A percentile compares a stretch with the other conserved stretches of the same genome.
Conservation (phyloP, 2,329 filamentous ascomycete genomes). For the Apiospora koreana region DNA sequence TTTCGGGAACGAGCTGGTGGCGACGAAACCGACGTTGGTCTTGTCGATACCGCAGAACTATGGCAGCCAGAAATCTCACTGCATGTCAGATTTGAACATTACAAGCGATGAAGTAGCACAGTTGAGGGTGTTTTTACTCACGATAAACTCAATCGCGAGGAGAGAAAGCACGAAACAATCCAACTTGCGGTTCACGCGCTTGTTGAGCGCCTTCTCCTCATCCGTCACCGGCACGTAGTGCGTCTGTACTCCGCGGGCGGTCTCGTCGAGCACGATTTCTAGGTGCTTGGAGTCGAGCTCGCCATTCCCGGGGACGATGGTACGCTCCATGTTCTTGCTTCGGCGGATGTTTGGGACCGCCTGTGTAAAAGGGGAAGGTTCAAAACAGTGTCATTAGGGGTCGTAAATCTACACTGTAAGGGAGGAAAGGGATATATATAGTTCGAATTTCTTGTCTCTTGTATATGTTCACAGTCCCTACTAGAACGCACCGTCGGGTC, state of each 20-base stretch:
- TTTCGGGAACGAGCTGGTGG: conserved; percentile 23
- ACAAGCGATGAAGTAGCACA: too few species aligned
- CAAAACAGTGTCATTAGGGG: not conserved
- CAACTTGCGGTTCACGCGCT: conserved; percentile 19
- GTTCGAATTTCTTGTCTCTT: not conserved
- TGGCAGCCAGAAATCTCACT: too few species aligned
- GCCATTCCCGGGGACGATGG: not conserved
- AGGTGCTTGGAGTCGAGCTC: conserved; percentile 7
- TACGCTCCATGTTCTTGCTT: not conserved
- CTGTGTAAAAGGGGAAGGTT: not conserved
- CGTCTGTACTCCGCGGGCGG: not conserved
- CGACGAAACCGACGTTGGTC: conserved; percentile 25
- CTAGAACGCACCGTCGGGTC: not conserved
- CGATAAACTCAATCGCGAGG: conserved; percentile 22
- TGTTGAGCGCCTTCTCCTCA: conserved; percentile 19
- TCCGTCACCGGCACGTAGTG: conserved; percentile 18
- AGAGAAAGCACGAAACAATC: conserved; percentile 19
- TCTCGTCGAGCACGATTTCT: conserved; percentile 13
- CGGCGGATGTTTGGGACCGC: not conserved
- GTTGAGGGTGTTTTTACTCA: too few species aligned
- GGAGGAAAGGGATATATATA: too few species aligned
- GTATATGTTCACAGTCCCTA: not conserved
- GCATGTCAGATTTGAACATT: too few species aligned
- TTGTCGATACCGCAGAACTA: conserved; percentile 26
- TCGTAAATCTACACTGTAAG: too few species aligned